Evolutionary conservation across 768 basidiomycete species (phyloP), one percentile per base, ranked within the genome.

Genomic region (Lactifluus pinguis): DNA sequence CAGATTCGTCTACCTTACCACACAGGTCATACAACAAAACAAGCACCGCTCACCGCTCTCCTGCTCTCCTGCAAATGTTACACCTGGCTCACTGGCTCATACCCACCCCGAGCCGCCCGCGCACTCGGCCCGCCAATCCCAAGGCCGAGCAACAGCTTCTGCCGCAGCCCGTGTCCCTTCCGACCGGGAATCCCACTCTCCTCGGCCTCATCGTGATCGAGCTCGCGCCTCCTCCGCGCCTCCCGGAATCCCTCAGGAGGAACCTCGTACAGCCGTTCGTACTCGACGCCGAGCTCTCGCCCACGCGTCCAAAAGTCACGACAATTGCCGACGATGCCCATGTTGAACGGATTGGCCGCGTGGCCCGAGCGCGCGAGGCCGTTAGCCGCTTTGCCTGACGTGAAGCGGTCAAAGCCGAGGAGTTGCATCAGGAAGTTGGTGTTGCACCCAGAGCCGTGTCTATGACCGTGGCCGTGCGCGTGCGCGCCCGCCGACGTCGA

Each of bases 291-390:
- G 29, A 95, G 75, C 72, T 92, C 89, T 61, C 78, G 78, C 29
- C 94, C 92, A 58, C 81, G 81, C 52, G 84, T 83, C 95, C 95
- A 99, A 73, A 98, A 98, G 76, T 99, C 95, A 68, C 81, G 83
- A 72, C 92, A 95, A 70, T 95, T 95, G 59, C 78, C 76, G 21
- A 81, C 73, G 15, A 87, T 49, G 2, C 95, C 95, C 21, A 89
- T 67, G 73, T 97, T 92, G 71, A 98, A 99, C 44, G 95, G 97
- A 73, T 98, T 98, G 55, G 82, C 79, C 39, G 89, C 86, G 58
- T 81, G 85, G 6, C 83, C 77, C 1, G 90, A 86, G 29, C 85
- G 78, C 51, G 85, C 82, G 57, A 98, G 84, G 25, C 95, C 94
- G 66, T 90, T 85, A 8, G 88, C 87, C 0, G 93, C 94, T 65